Evolutionary conservation across 768 basidiomycete species (phyloP), one percentile per base, ranked within the genome.

Genomic region (Hygrocybe punicea): DNA sequence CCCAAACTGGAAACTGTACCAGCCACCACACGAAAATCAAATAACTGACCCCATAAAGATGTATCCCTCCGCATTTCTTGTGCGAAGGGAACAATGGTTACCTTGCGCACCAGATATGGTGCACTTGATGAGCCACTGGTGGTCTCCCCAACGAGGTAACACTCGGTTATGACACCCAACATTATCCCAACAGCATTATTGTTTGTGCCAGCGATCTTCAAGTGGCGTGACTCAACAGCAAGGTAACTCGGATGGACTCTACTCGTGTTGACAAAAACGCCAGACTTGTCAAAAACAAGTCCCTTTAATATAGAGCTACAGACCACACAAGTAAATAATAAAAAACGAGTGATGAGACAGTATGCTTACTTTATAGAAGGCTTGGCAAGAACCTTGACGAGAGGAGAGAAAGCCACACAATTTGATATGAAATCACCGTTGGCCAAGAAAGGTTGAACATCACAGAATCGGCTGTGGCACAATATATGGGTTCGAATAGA

Each of bases 141-240:
- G 11, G 4, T 11, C 16, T 21, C 14, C 40, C 11, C 40, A 3
- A 58, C 33, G 4, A 58, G 29, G n/a, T 10, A 23, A 23, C 50
- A 40, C 2, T 58, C 57, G 6, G 57, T 58, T n/a, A 58, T 50
- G 37, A 53, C 23, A n/a, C 57, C 57, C 3, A 58, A 19, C 57
- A 58, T 58, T 2, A 58, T 44, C 10, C 51, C 51, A 3, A 53
- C 29, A 5, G 51, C 57, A 33, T 52, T 25, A 4, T 24, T 21
- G 9, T 44, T 53, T 13, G 50, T 45, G 13, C 24, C 42, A 4
- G 57, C 51, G 2, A 57, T 4, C 36, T 51, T 49, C 34, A 57
- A 10, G 9, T 37, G 25, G 7, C n/a, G n/a, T 2, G 35, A 17
- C 3, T 57, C 51, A n/a, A 33, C 24, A 7, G 11, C 24, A 3